phyloP scores from a whole-genome alignment of 2,329 filamentous ascomycete species.

The Stagonosporopsis vannaccii region DNA sequence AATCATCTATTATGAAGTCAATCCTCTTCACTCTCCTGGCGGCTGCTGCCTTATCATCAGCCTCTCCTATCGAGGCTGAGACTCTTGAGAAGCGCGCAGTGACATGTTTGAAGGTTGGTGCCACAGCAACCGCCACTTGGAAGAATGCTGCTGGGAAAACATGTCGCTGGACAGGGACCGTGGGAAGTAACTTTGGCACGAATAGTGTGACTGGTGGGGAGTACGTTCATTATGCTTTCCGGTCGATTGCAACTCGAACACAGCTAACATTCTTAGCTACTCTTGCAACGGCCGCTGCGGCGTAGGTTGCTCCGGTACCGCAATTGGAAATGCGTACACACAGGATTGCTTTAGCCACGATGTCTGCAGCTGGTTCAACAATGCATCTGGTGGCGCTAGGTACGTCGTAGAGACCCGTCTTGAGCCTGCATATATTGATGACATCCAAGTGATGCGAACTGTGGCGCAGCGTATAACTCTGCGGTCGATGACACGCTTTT shows the following conservation, averaged over 20 bases:
- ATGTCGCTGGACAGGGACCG: slow-evolving; percentile 55
- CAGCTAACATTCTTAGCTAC: slow-evolving; percentile 46
- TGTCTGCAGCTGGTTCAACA: slow-evolving; percentile 61
- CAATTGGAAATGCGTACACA: slow-evolving; percentile 58
- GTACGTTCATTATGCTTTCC: slow-evolving; percentile 41
- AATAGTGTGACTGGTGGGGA: slow-evolving; percentile 54
- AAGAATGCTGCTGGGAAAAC: slow-evolving; percentile 53
- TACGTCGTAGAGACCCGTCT: slow-evolving; percentile 22
- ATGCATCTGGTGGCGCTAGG: slow-evolving; percentile 57
- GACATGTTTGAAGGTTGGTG: slow-evolving; percentile 51
- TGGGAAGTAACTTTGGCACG: slow-evolving; percentile 59
- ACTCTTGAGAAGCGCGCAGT: slow-evolving; percentile 35
- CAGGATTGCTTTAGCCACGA: slow-evolving; percentile 62
- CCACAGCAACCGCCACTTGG: slow-evolving; percentile 57
- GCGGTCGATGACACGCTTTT: slow-evolving; percentile 55
- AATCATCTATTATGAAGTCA: slow-evolving; percentile 7
- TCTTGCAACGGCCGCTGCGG: slow-evolving; percentile 60
- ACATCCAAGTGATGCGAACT: slow-evolving; percentile 53
- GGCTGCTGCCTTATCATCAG: neutral
- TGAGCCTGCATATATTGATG: neutral
- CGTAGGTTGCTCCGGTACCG: slow-evolving; percentile 54
- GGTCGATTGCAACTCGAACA: neutral
- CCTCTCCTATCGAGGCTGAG: slow-evolving; percentile 2
- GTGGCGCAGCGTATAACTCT: slow-evolving; percentile 54
- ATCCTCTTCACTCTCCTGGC: slow-evolving; percentile 7